Evolutionary conservation across 345 rosid species (phyloP), one percentile per base, ranked within the genome.

Genomic region (Acer negundo): DNA sequence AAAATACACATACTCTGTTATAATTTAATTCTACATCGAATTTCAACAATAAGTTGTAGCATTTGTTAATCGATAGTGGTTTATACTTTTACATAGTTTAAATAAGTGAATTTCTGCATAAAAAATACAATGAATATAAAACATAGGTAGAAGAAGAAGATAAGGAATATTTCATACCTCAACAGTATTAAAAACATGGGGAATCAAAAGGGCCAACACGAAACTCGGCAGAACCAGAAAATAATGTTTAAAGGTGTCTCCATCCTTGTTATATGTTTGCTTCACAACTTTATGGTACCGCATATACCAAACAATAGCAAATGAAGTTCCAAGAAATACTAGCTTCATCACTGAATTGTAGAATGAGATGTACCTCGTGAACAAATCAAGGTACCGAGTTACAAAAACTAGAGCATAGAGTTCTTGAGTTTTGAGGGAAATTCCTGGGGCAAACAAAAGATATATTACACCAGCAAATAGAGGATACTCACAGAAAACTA

Each of bases 291-390:
- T 82, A 77, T 88, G 91, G 72, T 55, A 69, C 56, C 88, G 75
- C 80, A 88, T 88, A 77, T 86, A 86, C 91, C 89, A 84, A 51
- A 88, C 80, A 69, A 88, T 84, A 40, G 78, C 74, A 42, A 88
- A 17, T 35, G 89, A 82, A 49, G 80, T 86, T 67, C 84, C 88
- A 4, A 84, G 53, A 23, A 84, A 88, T 31, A 88, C 24, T 62
- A 84, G 67, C 80, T 86, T 86, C 91, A 82, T 83, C 22, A 56
- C 61, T 6, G 80, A 74, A 82, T 88, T 88, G 83, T 88, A 88
- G 9, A 88, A 19, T 16, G 91, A 88, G 47, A 69, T 0, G 67
- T 71, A 84, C 69, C 40, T 74, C 4, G 73, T 63, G 69, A 84
- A 82, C 42, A 85, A 38, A 80, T 82, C 87, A 12, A 84, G 76